phyloP scores from a whole-genome alignment of 78 protist species.

The Dictyostelium purpureum region DNA sequence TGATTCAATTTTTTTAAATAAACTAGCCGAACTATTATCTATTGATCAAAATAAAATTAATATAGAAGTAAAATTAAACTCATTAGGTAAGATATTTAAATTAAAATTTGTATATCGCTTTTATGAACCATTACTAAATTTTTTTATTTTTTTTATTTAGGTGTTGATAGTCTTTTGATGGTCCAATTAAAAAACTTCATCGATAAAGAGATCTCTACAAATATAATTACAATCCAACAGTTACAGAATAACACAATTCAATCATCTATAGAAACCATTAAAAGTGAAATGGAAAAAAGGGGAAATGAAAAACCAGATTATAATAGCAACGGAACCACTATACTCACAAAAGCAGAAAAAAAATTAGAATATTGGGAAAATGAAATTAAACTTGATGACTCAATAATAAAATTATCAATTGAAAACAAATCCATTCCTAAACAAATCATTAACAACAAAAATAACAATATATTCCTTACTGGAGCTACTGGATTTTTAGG shows the following conservation, averaged over 20 bases:
- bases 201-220: conserved; percentile 28
- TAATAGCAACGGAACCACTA: no score
- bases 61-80: not conserved
- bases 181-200: conserved; percentile 63
- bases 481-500: conserved; percentile 37
- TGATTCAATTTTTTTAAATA: not conserved
- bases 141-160: no score
- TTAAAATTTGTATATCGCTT: no score
- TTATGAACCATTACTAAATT: no score
- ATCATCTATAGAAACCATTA: not conserved
- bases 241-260: conserved; percentile 21
- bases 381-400: conserved; percentile 18
- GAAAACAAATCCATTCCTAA: not conserved
- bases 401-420: not conserved
- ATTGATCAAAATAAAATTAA: conserved; percentile 3
- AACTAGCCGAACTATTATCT: conserved; percentile 36
- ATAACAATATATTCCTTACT: conserved; percentile 15
- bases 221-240: conserved; percentile 35
- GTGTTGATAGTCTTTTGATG: conserved; percentile 17
- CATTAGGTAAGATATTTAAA: no score
- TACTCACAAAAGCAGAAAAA: not conserved
- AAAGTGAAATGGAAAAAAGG: not conserved
- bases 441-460: not conserved
- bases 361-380: not conserved
- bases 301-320: not conserved